Percentiles rank a stretch among this genome's conserved stretches.
phyloP scores from a whole-genome alignment of 345 rosid genomes.

The Rhodomyrtus tomentosa region DNA sequence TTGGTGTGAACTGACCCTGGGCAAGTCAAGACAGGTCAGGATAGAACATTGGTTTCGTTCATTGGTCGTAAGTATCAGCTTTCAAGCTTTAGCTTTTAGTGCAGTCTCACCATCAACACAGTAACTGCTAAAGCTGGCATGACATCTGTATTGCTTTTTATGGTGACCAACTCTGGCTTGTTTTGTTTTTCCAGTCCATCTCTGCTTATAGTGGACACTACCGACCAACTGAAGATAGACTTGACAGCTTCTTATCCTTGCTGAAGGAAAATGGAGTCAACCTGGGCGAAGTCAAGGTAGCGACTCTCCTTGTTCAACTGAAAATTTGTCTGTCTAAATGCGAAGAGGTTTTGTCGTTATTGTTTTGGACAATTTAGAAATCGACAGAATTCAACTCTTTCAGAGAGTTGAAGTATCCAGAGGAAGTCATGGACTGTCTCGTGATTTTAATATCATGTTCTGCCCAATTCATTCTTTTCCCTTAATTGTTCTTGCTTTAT shows the following conservation, averaged over 20 bases:
- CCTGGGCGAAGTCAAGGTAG: slow-evolving; percentile 64
- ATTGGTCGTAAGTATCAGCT: not conserved
- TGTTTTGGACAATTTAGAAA: not conserved
- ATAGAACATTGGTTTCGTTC: not conserved
- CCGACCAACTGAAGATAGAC: slow-evolving; percentile 67
- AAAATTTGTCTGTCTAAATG: not conserved
- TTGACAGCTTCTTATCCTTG: slow-evolving; percentile 42
- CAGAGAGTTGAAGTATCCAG: not conserved
- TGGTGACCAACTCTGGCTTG: not conserved
- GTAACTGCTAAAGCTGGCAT: not conserved
- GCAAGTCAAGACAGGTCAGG: not conserved
- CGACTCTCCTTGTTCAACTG: not conserved
- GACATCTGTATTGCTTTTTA: not conserved
- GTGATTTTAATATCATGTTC: not conserved
- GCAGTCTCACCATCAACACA: not conserved
- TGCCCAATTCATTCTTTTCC: not conserved
- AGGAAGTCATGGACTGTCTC: not conserved
- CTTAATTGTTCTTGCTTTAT: too few relatives aligned
- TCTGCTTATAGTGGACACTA: slow-evolving; percentile 96
- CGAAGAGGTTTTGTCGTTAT: not conserved
- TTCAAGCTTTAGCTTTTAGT: not conserved
- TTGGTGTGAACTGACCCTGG: not conserved
- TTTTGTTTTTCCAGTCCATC: slow-evolving; percentile 32
- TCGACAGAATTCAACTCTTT: not conserved
- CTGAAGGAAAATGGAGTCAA: slow-evolving; percentile 63